A percentile compares a stretch with the other conserved stretches of the same genome.
Conservation (phyloP, 345 rosid genomes). For the Jatropha curcas region DNA sequence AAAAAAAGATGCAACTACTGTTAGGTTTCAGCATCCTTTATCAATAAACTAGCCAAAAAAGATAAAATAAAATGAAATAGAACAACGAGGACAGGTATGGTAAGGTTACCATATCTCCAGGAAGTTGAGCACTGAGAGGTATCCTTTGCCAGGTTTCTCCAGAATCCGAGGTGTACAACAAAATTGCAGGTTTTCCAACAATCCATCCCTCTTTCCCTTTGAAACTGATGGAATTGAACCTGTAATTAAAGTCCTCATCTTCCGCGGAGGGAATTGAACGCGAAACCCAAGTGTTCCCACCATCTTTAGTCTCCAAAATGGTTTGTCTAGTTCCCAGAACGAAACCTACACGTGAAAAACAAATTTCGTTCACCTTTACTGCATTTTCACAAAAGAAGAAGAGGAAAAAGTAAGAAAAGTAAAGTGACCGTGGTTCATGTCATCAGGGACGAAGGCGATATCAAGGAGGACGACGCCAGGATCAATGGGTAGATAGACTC, state of each 20-base stretch:
- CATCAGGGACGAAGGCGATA: slow-evolving; percentile 85
- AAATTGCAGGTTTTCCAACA: slow-evolving; percentile 87
- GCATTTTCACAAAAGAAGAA: too few relatives aligned
- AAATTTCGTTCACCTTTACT: background rate
- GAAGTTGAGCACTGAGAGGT: slow-evolving; percentile 87
- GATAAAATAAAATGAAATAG: background rate
- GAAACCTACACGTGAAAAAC: slow-evolving; percentile 50
- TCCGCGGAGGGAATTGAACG: slow-evolving; percentile 90
- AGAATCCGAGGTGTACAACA: slow-evolving; percentile 74
- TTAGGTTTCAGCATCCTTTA: background rate
- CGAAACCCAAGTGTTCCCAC: slow-evolving; percentile 72
- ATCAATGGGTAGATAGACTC: slow-evolving; percentile 69
- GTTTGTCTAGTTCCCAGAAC: slow-evolving; percentile 88
- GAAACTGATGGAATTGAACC: slow-evolving; percentile 87
- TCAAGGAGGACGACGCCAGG: slow-evolving; percentile 97
- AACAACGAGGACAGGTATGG: too few relatives aligned
- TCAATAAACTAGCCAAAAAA: background rate
- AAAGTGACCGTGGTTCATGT: slow-evolving; percentile 55
- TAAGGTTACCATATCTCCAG: slow-evolving; percentile 75
- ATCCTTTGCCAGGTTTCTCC: slow-evolving; percentile 87
- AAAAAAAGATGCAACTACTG: too few relatives aligned
- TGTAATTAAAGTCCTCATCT: slow-evolving; percentile 94
- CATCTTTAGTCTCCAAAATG: slow-evolving; percentile 83
- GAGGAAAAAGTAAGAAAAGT: background rate
- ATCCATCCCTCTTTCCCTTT: slow-evolving; percentile 96